Conservation (phyloP, 495 filamentous ascomycete genomes). For the Penicillium samsonianum region DNA sequence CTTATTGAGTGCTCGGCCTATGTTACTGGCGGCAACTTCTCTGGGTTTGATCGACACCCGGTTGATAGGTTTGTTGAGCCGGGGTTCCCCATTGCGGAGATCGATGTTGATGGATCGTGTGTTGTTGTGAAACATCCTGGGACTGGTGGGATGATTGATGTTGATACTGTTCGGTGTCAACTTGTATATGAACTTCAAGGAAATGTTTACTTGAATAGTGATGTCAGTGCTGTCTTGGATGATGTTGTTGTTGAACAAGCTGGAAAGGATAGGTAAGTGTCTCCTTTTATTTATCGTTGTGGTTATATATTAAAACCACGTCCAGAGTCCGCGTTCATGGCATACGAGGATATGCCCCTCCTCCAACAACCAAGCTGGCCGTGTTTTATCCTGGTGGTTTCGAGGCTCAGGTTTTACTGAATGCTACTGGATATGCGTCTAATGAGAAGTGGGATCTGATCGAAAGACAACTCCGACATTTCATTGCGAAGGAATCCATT, state of each 20-base stretch:
- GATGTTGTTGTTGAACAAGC: constrained; percentile 39
- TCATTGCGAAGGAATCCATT: constrained; percentile 16
- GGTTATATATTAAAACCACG: neutral
- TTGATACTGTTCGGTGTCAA: constrained; percentile 51
- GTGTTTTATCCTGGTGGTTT: constrained; percentile 51
- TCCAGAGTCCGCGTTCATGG: constrained; percentile 44
- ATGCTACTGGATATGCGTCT: constrained; percentile 44
- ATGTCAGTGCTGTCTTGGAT: constrained; percentile 51
- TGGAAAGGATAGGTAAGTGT: constrained; percentile 28
- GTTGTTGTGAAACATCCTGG: constrained; percentile 31
- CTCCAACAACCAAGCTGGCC: constrained; percentile 56
- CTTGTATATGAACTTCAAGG: constrained; percentile 62
- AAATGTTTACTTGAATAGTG: constrained; percentile 51
- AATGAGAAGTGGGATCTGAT: constrained; percentile 43
- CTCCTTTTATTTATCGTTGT: neutral
- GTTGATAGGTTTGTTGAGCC: constrained; percentile 37
- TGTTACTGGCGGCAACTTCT: constrained; percentile 54
- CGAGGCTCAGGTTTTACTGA: constrained; percentile 44
- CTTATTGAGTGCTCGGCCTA: constrained; percentile 56
- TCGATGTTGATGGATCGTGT: constrained; percentile 30
- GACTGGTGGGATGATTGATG: constrained; percentile 28
- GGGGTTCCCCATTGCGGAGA: constrained; percentile 43
- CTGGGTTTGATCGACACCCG: constrained; percentile 45
- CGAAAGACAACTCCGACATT: constrained; percentile 41
- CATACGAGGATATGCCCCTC: constrained; percentile 47